Percentiles rank a stretch among this genome's conserved stretches.
These are phyloP conservation scores for Psilocybe mexicana DNA, from an alignment of 1,284 basidiomycete species.

Conservation along the genomic window DNA sequence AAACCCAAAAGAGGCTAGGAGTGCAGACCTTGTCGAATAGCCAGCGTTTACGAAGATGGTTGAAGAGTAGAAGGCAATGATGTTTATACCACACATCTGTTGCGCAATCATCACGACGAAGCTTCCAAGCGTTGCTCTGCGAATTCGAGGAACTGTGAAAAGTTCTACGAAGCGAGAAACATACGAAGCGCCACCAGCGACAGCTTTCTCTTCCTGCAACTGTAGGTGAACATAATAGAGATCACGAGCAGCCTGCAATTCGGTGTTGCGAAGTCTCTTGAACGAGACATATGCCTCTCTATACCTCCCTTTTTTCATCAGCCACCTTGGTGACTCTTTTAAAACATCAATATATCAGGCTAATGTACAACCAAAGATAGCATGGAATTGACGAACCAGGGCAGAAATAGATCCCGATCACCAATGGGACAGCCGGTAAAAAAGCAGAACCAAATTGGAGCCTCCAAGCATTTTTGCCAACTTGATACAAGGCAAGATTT, in stretches of 20 bases:
- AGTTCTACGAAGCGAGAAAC: constrained; percentile 53
- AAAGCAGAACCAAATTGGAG: constrained; percentile 52
- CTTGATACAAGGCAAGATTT: constrained; percentile 43
- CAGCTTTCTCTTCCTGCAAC: constrained; percentile 51
- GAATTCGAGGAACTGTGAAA: constrained; percentile 63
- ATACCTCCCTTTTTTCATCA: constrained; percentile 61
- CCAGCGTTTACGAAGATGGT: constrained; percentile 62
- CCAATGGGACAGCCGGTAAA: constrained; percentile 46
- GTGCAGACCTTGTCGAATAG: constrained; percentile 43
- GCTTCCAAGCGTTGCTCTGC: constrained; percentile 65
- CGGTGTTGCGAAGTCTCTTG: constrained; percentile 54
- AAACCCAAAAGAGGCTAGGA: constrained; percentile 70
- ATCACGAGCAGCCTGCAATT: constrained; percentile 60
- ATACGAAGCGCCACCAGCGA: constrained; percentile 44
- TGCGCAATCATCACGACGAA: constrained; percentile 66
- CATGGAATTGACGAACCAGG: constrained; percentile 29
- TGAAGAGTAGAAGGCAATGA: constrained; percentile 67
- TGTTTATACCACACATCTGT: constrained; percentile 51
- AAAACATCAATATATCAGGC: not conserved
- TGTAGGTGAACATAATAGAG: constrained; percentile 55
- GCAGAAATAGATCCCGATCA: constrained; percentile 48
- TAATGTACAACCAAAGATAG: not conserved
- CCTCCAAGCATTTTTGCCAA: constrained; percentile 49
- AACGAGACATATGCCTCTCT: constrained; percentile 55
- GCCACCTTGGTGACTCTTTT: constrained; percentile 61